A percentile compares a stretch with the other conserved stretches of the same genome.
These are phyloP conservation scores for Aureobasidium sp. DNA, from an alignment of 2,329 filamentous ascomycete species.

Conservation along the genomic window DNA sequence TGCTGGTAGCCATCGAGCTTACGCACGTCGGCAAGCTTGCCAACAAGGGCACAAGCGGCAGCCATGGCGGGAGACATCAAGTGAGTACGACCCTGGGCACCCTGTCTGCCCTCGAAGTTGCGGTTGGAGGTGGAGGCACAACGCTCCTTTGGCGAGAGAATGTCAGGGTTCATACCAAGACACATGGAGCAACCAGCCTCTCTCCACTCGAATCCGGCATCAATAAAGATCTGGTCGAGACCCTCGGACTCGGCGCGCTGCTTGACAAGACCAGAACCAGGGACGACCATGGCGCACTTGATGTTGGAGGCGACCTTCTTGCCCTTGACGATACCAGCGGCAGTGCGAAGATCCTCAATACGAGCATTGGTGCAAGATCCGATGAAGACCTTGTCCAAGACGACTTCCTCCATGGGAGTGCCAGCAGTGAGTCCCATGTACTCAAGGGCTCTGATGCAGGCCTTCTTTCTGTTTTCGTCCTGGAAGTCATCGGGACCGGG, in stretches of 20 bases:
- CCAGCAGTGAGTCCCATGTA: conserved; percentile 92
- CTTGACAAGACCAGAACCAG: conserved; percentile 91
- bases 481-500: conserved; percentile 83
- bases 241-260: conserved; percentile 84
- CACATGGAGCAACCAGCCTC: conserved; percentile 99
- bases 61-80: conserved; percentile 97
- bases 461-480: conserved; percentile 68
- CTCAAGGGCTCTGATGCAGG: conserved; percentile 73
- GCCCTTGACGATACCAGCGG: conserved; percentile 77
- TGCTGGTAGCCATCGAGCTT: conserved; percentile 56
- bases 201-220: conserved; percentile 95
- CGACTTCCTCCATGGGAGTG: conserved; percentile 85
- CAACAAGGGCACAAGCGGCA: conserved; percentile 78
- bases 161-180: conserved; percentile 98
- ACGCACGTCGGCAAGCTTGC: conserved; percentile 86
- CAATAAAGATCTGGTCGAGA: conserved; percentile 82
- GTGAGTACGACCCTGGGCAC: conserved; percentile 83
- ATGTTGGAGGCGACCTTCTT: conserved; percentile 80
- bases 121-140: conserved; percentile 95
- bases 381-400: conserved; percentile 93
- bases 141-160: conserved; percentile 81
- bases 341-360: conserved; percentile 88
- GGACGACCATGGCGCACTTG: conserved; percentile 92
- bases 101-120: conserved; percentile 95
- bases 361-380: conserved; percentile 96